Conservation (phyloP, 2,329 filamentous ascomycete species). For the Diaporthe aspalathi region DNA sequence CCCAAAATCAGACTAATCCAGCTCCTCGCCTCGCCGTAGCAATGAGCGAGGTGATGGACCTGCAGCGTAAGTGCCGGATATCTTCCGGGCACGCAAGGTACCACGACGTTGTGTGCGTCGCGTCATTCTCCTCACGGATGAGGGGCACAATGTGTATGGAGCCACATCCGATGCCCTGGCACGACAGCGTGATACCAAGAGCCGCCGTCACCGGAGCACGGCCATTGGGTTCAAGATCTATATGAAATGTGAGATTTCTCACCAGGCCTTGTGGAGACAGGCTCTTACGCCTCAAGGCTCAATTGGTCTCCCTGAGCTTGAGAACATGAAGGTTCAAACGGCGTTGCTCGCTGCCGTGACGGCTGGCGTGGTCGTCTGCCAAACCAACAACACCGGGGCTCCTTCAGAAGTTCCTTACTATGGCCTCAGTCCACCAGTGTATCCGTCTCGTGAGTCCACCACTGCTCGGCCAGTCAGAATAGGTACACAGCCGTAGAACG, state of each 20-base stretch:
- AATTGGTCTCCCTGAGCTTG: background rate
- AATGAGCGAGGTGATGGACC: background rate
- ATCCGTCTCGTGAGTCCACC: constrained; percentile 46
- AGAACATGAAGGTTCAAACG: constrained; percentile 34
- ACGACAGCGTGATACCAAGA: background rate
- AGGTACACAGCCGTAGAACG: background rate
- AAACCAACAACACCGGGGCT: constrained; percentile 32
- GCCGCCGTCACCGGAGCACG: constrained; percentile 4
- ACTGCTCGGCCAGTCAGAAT: background rate
- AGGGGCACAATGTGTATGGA: constrained; percentile 9
- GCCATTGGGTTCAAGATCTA: background rate
- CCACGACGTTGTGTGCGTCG: background rate
- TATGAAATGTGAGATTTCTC: background rate
- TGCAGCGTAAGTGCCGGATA: constrained; percentile 28
- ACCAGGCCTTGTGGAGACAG: background rate
- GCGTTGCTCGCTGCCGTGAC: constrained; percentile 21
- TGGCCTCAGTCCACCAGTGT: constrained; percentile 50
- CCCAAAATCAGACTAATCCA: background rate
- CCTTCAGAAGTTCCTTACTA: constrained; percentile 49
- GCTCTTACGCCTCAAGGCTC: constrained; percentile 10
- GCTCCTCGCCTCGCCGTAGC: background rate
- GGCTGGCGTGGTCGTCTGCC: constrained; percentile 28
- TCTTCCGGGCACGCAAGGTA: constrained; percentile 20
- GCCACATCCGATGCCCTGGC: constrained; percentile 9
- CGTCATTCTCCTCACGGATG: constrained; percentile 20